Evolutionary conservation across 129 eudicot genomes (phyloP).

Genomic region (Tagetes erecta): DNA sequence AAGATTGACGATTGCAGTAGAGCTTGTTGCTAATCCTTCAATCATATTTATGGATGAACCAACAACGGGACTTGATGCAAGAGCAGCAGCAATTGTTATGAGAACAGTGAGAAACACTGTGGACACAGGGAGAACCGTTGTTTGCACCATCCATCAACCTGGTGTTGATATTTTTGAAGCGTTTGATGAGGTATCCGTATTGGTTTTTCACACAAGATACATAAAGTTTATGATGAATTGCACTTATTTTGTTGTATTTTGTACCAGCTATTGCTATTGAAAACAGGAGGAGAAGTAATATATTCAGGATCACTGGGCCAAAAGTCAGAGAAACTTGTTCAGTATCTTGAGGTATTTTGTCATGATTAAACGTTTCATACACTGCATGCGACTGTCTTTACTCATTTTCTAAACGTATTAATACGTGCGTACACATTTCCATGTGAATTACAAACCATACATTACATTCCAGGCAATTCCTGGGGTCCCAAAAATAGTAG

Average conservation of each 20-base stretch:
- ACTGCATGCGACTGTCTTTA: background rate
- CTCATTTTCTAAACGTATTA: background rate
- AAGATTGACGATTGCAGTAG: constrained; percentile 54
- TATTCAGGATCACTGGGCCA: constrained; percentile 46
- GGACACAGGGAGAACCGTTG: constrained; percentile 54
- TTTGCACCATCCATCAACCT: constrained; percentile 62
- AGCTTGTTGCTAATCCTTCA: constrained; percentile 56
- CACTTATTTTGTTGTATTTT: background rate
- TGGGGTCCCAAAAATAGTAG: constrained; percentile 55
- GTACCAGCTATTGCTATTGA: constrained; percentile 39
- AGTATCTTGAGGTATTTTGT: constrained; percentile 47
- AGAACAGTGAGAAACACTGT: constrained; percentile 52
- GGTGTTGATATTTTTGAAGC: constrained; percentile 55
- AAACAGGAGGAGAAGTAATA: constrained; percentile 50
- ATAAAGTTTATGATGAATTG: background rate
- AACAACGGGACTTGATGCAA: constrained; percentile 59
- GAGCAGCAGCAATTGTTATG: constrained; percentile 63
- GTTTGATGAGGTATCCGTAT: constrained; percentile 45
- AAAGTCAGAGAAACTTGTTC: constrained; percentile 38
- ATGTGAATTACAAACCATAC: background rate
- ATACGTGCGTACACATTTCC: background rate
- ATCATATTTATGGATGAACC: constrained; percentile 62
- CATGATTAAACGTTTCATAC: background rate
- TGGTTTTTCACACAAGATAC: background rate
- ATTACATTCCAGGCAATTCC: constrained; percentile 45